These are phyloP conservation scores for Fusarium tuaranense DNA, from an alignment of 2,329 filamentous ascomycete genomes.

Conservation along the genomic window DNA sequence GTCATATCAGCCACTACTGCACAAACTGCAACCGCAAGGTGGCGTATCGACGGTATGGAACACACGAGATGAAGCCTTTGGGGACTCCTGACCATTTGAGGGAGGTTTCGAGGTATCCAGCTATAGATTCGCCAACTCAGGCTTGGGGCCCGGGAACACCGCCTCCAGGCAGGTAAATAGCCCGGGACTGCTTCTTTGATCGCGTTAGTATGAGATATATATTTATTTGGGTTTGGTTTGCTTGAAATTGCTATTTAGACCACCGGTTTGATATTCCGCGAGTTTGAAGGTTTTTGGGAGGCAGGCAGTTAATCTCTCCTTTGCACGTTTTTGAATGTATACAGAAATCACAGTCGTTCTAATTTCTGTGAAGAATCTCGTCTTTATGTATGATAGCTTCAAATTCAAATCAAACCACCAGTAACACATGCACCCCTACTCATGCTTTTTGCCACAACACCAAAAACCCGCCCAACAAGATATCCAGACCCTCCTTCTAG, in stretches of 20 bases:
- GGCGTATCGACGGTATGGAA: conserved; percentile 26
- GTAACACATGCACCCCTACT: background rate
- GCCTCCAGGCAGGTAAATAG: background rate
- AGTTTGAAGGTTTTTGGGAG: background rate
- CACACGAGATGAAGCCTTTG: conserved; percentile 22
- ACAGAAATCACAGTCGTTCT: background rate
- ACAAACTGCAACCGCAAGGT: conserved; percentile 39
- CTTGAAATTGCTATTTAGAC: background rate
- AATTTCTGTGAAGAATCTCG: background rate
- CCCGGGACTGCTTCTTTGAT: background rate
- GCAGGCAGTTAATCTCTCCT: background rate
- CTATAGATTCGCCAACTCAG: background rate
- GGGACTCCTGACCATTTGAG: conserved; percentile 40
- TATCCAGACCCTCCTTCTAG: background rate
- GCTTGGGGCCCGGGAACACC: background rate
- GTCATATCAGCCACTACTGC: conserved; percentile 37
- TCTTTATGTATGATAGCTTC: background rate
- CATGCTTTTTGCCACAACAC: background rate
- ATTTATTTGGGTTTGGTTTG: background rate
- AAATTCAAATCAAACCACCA: background rate
- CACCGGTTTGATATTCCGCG: background rate
- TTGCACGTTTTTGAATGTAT: background rate
- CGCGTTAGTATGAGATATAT: background rate
- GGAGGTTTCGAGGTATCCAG: conserved; percentile 32
- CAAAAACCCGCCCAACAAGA: background rate